These are phyloP conservation scores for Aspergillus affinis DNA, from an alignment of 495 filamentous ascomycete species.

Conservation along the genomic window DNA sequence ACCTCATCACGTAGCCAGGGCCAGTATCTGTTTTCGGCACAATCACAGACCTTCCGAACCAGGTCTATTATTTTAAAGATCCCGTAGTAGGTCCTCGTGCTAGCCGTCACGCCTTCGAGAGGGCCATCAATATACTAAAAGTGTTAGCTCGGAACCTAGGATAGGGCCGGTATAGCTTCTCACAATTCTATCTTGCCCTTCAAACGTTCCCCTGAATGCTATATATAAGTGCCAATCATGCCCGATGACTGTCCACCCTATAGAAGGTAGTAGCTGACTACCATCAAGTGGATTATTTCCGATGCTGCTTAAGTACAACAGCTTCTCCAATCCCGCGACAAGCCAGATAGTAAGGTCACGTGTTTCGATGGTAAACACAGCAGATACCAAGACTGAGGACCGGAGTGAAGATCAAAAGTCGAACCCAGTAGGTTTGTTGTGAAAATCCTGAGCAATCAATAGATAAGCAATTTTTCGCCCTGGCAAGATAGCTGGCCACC, in stretches of 20 bases:
- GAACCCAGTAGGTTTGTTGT: no score
- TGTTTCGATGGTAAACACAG: no score
- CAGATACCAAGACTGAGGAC: no score
- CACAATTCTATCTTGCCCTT: not conserved
- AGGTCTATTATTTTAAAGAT: not conserved
- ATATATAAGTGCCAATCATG: constrained; percentile 1
- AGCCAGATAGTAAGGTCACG: not conserved
- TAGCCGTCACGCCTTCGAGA: not conserved
- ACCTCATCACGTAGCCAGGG: not conserved
- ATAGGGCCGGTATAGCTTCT: not conserved
- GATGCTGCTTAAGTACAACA: not conserved
- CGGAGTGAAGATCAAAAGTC: no score
- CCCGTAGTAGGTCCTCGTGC: not conserved
- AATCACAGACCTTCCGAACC: not conserved
- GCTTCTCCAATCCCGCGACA: not conserved
- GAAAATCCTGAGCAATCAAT: no score
- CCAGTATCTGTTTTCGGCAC: not conserved
- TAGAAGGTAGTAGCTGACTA: not conserved
- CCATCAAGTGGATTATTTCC: no score
- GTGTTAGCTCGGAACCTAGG: not conserved
- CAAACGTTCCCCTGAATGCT: not conserved
- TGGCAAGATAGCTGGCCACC: no score
- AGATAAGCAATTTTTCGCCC: no score
- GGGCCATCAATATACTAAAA: not conserved
- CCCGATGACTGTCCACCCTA: not conserved